These are phyloP conservation scores for Penicillium oxalicum DNA, from an alignment of 2,329 filamentous ascomycete species.

Conservation along the genomic window DNA sequence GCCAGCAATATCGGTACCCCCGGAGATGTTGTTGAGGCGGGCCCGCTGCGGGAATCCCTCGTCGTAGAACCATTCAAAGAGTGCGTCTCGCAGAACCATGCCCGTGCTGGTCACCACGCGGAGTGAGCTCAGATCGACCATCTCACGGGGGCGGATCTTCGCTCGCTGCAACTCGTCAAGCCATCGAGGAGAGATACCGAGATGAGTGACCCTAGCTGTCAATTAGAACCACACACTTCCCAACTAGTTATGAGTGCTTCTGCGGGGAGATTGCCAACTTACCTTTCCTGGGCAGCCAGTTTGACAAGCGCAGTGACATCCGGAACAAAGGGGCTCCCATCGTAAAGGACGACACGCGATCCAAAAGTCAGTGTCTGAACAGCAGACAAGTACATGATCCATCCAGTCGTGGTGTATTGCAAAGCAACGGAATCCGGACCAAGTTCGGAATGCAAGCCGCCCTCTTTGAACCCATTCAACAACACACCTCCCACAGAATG, in stretches of 20 bases:
- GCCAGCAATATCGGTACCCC: slow-evolving; percentile 29
- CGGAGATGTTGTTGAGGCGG: slow-evolving; percentile 49
- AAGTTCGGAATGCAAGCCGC: slow-evolving; percentile 46
- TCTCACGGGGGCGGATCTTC: slow-evolving; percentile 55
- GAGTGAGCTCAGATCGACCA: slow-evolving; percentile 58
- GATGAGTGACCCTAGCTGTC: slow-evolving; percentile 59
- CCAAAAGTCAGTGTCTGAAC: slow-evolving; percentile 57
- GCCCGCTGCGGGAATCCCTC: slow-evolving; percentile 60
- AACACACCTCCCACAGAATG: slow-evolving; percentile 52
- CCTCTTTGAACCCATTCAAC: slow-evolving; percentile 53
- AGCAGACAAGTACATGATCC: slow-evolving; percentile 78
- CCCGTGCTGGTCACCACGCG: slow-evolving; percentile 64
- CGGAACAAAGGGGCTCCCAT: slow-evolving; percentile 73
- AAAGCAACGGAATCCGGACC: slow-evolving; percentile 41
- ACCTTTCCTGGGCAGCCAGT: slow-evolving; percentile 50
- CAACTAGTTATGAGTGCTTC: no score
- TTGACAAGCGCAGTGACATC: slow-evolving; percentile 48
- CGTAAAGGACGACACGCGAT: slow-evolving; percentile 64
- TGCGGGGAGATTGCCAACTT: background rate
- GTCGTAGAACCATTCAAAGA: slow-evolving; percentile 78
- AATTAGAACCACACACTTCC: slow-evolving; percentile 33
- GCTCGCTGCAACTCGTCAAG: slow-evolving; percentile 65
- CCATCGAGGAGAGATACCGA: slow-evolving; percentile 73
- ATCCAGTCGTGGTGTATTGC: slow-evolving; percentile 67
- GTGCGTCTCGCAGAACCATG: slow-evolving; percentile 70